phyloP scores from a whole-genome alignment of 805 yeast species.

The Teunomyces barrocoloradensis region DNA sequence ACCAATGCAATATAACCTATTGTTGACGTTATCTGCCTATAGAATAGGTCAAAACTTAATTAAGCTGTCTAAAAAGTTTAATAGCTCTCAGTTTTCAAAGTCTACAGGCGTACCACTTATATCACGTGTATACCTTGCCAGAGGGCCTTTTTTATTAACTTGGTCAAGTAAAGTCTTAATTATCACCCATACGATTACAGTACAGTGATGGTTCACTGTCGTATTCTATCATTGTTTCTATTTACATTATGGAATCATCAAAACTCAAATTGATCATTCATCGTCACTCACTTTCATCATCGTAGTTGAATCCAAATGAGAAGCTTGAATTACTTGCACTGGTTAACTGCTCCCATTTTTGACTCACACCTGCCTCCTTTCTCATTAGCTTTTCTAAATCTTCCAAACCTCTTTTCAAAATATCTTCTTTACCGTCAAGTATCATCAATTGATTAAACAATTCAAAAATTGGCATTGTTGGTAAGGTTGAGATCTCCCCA shows the following conservation, averaged over 20 bases:
- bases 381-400: conserved; percentile 33
- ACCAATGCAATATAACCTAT: no score
- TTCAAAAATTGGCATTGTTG: conserved; percentile 59
- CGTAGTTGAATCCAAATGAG: conserved; percentile 32
- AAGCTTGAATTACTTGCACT: conserved; percentile 14
- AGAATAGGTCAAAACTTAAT: no score
- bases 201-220: neutral
- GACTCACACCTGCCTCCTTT: conserved; percentile 40
- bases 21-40: neutral
- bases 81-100: no score
- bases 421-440: conserved; percentile 32
- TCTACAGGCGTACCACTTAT: no score
- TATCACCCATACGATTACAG: neutral
- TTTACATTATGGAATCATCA: conserved; percentile 4
- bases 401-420: conserved; percentile 30
- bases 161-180: neutral
- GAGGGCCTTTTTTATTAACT: neutral
- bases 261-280: conserved; percentile 3
- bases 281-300: conserved; percentile 26
- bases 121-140: neutral
- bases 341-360: conserved; percentile 52
- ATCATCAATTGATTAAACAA: conserved; percentile 53
- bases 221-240: neutral
- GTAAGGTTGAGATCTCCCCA: conserved; percentile 48
- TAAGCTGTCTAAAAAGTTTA: no score